Percentiles rank a stretch among this genome's conserved stretches.
These are phyloP conservation scores for Agrostemma githago DNA, from an alignment of 148 eudicot genomes.

Conservation along the genomic window DNA sequence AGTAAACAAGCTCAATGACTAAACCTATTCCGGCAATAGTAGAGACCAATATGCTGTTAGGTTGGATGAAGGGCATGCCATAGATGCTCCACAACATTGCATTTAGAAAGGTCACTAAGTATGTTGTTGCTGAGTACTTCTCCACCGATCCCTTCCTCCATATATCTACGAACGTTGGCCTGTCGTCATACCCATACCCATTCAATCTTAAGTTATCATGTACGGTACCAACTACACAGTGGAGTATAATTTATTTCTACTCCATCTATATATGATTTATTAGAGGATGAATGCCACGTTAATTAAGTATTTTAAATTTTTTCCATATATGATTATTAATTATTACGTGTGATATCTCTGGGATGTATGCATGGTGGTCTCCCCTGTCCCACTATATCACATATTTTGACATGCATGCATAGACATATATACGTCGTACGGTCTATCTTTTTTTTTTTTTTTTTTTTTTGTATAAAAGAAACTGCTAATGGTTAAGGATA, in stretches of 20 bases:
- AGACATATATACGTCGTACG: neutral
- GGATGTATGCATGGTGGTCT: neutral
- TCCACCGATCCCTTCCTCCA: conserved; percentile 80
- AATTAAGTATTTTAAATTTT: too few relatives aligned
- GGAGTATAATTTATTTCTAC: too few relatives aligned
- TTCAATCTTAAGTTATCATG: too few relatives aligned
- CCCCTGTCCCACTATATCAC: neutral
- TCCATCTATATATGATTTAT: too few relatives aligned
- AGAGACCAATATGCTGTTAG: conserved; percentile 48
- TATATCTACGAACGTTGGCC: conserved; percentile 68
- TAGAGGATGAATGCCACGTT: neutral
- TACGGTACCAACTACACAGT: too few relatives aligned
- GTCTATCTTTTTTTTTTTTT: neutral
- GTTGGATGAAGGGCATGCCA: conserved; percentile 79
- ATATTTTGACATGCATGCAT: neutral
- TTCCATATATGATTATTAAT: too few relatives aligned
- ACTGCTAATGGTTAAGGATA: neutral
- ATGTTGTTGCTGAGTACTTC: conserved; percentile 67
- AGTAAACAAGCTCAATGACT: conserved; percentile 49
- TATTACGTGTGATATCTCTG: neutral
- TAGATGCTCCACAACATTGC: conserved; percentile 74
- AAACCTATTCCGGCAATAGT: conserved; percentile 65
- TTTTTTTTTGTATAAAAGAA: neutral
- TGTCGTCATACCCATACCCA: conserved; percentile 6
- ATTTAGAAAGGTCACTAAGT: conserved; percentile 60